These are phyloP conservation scores for Verticillium nonalfalfae DNA, from an alignment of 2,329 filamentous ascomycete genomes.

Conservation along the genomic window DNA sequence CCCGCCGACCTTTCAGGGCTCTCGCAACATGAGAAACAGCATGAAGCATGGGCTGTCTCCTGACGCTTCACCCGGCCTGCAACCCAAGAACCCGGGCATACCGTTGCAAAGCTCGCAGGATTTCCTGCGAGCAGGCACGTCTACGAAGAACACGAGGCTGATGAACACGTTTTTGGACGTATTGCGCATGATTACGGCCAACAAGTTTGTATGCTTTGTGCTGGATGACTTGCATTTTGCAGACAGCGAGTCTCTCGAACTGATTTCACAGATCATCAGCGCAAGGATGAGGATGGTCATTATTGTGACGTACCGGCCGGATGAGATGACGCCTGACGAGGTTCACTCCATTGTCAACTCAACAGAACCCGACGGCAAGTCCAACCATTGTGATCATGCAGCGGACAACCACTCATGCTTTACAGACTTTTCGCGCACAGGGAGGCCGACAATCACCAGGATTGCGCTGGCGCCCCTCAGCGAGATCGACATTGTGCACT, in stretches of 20 bases:
- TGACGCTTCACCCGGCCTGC: constrained; percentile 30
- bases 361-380: constrained; percentile 43
- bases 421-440: constrained; percentile 34
- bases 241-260: constrained; percentile 78
- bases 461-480: constrained; percentile 67
- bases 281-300: constrained; percentile 76
- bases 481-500: constrained; percentile 75
- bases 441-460: constrained; percentile 55
- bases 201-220: constrained; percentile 84
- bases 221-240: constrained; percentile 89
- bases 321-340: constrained; percentile 53
- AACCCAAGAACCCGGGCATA: constrained; percentile 24
- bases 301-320: constrained; percentile 68
- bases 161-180: constrained; percentile 88
- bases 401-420: constrained; percentile 12
- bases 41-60: constrained; percentile 39
- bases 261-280: constrained; percentile 74
- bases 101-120: constrained; percentile 50
- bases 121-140: constrained; percentile 50
- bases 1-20: constrained; percentile 27
- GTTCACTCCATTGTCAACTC: constrained; percentile 50
- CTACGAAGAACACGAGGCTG: constrained; percentile 63
- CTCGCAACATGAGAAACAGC: constrained; percentile 21
- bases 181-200: constrained; percentile 69
- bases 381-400: background rate